phyloP scores from a whole-genome alignment of 1,284 basidiomycete genomes.

The Fereydounia khargensis region DNA sequence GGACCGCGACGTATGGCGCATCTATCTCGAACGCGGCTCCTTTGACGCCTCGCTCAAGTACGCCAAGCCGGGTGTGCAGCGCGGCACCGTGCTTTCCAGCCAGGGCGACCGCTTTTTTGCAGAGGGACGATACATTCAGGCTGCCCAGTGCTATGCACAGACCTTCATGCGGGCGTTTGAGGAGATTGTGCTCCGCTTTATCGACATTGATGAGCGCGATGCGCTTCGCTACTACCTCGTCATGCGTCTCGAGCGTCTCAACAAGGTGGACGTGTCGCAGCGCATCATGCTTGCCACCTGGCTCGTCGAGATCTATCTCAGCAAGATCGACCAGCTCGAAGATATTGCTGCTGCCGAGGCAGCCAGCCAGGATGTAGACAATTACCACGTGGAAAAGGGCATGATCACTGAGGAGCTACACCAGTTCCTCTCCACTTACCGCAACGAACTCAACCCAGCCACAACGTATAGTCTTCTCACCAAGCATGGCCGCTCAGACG shows the following conservation, averaged over 20 bases:
- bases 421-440: slow-evolving; percentile 74
- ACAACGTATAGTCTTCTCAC: slow-evolving; percentile 90
- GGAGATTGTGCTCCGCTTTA: slow-evolving; percentile 83
- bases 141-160: slow-evolving; percentile 81
- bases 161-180: slow-evolving; percentile 74
- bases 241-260: slow-evolving; percentile 77
- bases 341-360: slow-evolving; percentile 75
- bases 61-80: slow-evolving; percentile 78
- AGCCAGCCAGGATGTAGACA: slow-evolving; percentile 79
- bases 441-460: slow-evolving; percentile 78
- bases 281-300: slow-evolving; percentile 98
- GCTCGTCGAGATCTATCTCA: slow-evolving; percentile 95
- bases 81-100: slow-evolving; percentile 76
- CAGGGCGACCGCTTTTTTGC: slow-evolving; percentile 84
- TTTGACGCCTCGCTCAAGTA: slow-evolving; percentile 77
- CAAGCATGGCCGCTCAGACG: slow-evolving; percentile 85
- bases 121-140: slow-evolving; percentile 79
- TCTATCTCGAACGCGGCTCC: slow-evolving; percentile 75
- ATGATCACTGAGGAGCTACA: slow-evolving; percentile 89
- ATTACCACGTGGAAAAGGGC: slow-evolving; percentile 73
- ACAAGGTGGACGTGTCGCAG: slow-evolving; percentile 79
- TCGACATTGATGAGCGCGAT: slow-evolving; percentile 88
- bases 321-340: slow-evolving; percentile 93
- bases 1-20: slow-evolving; percentile 89
- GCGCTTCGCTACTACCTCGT: slow-evolving; percentile 86